Percentiles rank a stretch among this genome's conserved stretches.
These are phyloP conservation scores for Podaxis sp. DNA, from an alignment of 768 basidiomycete genomes.

Conservation along the genomic window DNA sequence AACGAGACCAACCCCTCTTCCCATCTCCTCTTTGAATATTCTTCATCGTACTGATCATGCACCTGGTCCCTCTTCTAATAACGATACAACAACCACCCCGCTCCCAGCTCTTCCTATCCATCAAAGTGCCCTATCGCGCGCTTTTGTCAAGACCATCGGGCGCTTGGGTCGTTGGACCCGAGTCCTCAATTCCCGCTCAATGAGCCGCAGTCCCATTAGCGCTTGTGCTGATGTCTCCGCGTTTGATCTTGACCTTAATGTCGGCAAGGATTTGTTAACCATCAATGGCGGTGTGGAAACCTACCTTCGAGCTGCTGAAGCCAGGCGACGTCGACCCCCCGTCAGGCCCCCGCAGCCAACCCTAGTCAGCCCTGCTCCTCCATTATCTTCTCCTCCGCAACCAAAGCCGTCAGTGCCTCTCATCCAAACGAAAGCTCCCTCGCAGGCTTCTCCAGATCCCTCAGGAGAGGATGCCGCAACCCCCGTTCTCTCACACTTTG, in stretches of 20 bases:
- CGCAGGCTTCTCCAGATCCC: not conserved
- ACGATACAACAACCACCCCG: conserved; percentile 34
- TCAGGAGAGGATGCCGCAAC: conserved; percentile 5
- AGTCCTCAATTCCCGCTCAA: conserved; percentile 56
- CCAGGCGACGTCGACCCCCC: conserved; percentile 39
- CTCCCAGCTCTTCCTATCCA: conserved; percentile 50
- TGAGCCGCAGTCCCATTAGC: conserved; percentile 27
- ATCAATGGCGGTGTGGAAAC: conserved; percentile 65
- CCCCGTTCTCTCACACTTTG: conserved; percentile 7
- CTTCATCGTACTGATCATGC: conserved; percentile 60
- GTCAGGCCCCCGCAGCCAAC: not conserved
- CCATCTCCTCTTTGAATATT: conserved; percentile 58
- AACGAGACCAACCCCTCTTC: conserved; percentile 45
- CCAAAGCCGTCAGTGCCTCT: conserved; percentile 1
- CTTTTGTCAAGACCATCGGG: conserved; percentile 80
- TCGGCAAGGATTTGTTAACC: conserved; percentile 59
- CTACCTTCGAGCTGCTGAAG: conserved; percentile 45
- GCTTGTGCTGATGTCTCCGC: conserved; percentile 57
- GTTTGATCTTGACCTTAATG: conserved; percentile 67
- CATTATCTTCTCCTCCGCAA: not conserved
- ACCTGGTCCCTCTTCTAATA: conserved; percentile 27
- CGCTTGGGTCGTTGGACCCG: conserved; percentile 82
- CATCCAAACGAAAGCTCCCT: conserved; percentile 2
- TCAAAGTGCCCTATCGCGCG: conserved; percentile 69
- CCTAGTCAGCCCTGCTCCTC: not conserved